Conservation (phyloP, 371 early-diverging fungal species). For the Mucor racemosus region DNA sequence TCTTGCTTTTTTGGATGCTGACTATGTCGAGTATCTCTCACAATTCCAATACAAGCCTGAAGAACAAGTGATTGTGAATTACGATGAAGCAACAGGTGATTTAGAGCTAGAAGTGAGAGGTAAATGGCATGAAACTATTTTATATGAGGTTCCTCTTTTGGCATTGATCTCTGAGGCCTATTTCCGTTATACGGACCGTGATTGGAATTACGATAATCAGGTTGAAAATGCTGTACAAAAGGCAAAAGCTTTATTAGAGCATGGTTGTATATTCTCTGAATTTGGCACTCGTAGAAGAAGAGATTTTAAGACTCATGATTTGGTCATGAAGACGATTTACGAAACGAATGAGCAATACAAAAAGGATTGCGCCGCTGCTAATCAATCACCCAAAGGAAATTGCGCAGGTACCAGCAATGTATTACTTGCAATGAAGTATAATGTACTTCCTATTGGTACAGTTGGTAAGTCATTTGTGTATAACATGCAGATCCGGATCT, state of each 20-base stretch:
- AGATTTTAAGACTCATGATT: constrained; percentile 70
- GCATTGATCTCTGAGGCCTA: constrained; percentile 76
- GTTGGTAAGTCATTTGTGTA: constrained; percentile 52
- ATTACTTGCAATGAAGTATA: constrained; percentile 70
- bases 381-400: constrained; percentile 38
- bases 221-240: constrained; percentile 58
- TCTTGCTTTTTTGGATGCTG: constrained; percentile 56
- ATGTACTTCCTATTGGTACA: constrained; percentile 70
- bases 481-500: not conserved
- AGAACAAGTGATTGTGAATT: constrained; percentile 54
- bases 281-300: constrained; percentile 82
- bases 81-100: constrained; percentile 36
- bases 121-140: constrained; percentile 73
- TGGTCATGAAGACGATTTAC: constrained; percentile 58
- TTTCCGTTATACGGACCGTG: constrained; percentile 69
- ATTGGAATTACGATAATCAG: constrained; percentile 74
- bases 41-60: constrained; percentile 64
- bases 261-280: constrained; percentile 75
- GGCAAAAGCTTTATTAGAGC: constrained; percentile 48
- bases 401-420: constrained; percentile 77
- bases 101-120: constrained; percentile 62
- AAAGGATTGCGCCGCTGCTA: constrained; percentile 15
- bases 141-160: constrained; percentile 78
- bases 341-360: constrained; percentile 30
- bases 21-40: constrained; percentile 64